Conservation (phyloP, 768 basidiomycete genomes). For the Naganishia randhawae region DNA sequence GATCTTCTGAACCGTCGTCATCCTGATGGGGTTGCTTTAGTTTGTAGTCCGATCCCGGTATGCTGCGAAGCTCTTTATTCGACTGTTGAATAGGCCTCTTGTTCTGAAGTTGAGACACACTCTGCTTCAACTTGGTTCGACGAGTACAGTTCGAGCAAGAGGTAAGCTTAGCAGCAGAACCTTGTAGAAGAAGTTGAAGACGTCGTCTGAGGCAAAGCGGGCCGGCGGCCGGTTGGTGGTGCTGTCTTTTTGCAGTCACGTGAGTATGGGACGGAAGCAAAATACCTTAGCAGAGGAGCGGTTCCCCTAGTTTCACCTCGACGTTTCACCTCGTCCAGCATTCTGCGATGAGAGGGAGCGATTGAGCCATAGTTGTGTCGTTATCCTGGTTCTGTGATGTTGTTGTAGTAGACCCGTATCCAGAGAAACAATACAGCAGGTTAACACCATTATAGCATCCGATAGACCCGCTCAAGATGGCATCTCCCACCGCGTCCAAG, state of each 20-base stretch:
- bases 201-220: background rate
- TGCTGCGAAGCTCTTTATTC: background rate
- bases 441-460: too few species aligned
- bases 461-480: background rate
- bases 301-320: too few species aligned
- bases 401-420: background rate
- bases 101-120: background rate
- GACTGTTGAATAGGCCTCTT: background rate
- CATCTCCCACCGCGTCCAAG: conserved; percentile 24
- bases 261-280: conserved; percentile 9
- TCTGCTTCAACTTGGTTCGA: background rate
- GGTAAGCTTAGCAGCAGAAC: background rate
- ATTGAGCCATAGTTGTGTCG: too few species aligned
- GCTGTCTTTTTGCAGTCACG: conserved; percentile 7
- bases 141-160: background rate
- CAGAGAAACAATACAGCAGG: too few species aligned
- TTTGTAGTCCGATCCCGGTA: too few species aligned
- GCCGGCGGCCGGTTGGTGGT: conserved; percentile 9
- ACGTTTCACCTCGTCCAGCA: too few species aligned
- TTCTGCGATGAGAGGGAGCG: too few species aligned
- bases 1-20: conserved; percentile 68
- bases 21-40: background rate
- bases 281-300: too few species aligned
- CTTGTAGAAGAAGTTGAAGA: conserved; percentile 9
- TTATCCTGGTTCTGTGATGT: background rate